Evolutionary conservation across 208 protist genomes (phyloP).

Genomic region (Trypanosoma scelopori): DNA sequence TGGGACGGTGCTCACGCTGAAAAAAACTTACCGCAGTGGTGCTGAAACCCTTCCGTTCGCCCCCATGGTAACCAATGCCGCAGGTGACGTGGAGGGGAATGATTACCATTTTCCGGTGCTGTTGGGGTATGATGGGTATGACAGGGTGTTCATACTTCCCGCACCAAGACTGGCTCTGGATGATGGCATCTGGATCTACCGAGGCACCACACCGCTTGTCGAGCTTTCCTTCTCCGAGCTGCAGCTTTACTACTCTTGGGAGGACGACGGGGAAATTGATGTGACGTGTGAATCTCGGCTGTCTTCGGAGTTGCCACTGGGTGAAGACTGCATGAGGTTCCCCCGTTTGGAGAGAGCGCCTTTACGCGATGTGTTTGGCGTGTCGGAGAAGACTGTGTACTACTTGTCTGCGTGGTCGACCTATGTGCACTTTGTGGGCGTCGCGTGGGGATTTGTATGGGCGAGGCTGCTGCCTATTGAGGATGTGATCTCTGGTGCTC

Average conservation of each 20-base stretch:
- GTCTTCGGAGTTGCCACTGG: conserved; percentile 12
- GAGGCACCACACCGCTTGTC: not conserved
- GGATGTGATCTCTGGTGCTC: not conserved
- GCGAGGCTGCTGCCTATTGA: conserved; percentile 9
- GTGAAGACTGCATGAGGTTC: conserved; percentile 11
- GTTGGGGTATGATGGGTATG: conserved; percentile 44
- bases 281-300: not conserved
- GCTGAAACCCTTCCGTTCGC: not conserved
- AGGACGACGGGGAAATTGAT: not conserved
- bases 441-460: conserved; percentile 58
- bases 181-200: conserved; percentile 2
- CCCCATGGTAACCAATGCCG: not conserved
- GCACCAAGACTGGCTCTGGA: conserved; percentile 3
- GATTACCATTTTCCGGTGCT: conserved; percentile 23
- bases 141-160: conserved; percentile 32
- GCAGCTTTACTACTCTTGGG: conserved; percentile 15
- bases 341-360: conserved; percentile 26
- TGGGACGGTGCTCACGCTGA: conserved; percentile 15
- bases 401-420: conserved; percentile 21
- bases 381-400: conserved; percentile 15
- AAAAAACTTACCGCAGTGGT: not conserved
- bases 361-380: conserved; percentile 30
- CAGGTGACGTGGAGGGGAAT: not conserved
- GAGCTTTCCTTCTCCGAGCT: conserved; percentile 13
- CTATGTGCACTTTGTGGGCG: conserved; percentile 53